Conservation (phyloP, 2,329 filamentous ascomycete genomes). For the Periconia sp. region DNA sequence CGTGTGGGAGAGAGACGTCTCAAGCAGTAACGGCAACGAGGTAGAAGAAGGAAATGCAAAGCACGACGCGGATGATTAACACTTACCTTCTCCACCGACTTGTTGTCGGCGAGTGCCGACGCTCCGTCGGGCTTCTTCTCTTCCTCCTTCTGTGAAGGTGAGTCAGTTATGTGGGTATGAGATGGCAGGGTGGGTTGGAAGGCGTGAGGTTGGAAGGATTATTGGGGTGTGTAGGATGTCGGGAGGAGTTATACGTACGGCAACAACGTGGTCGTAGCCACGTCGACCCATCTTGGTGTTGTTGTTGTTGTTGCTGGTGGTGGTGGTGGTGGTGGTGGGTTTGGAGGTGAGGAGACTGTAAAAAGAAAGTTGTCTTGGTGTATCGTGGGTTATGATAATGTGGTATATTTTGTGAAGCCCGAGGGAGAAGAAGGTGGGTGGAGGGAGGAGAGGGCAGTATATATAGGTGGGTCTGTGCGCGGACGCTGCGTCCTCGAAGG, state of each 20-base stretch:
- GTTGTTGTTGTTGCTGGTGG: not conserved
- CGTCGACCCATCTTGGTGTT: not conserved
- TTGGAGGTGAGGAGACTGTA: not conserved
- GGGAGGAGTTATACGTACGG: too few relatives aligned
- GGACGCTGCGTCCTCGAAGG: not conserved
- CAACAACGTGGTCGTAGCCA: not conserved
- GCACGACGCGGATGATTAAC: not conserved
- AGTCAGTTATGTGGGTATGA: too few relatives aligned
- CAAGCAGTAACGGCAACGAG: not conserved
- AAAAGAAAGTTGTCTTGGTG: not conserved
- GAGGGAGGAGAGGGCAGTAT: not conserved
- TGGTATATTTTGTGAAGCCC: not conserved
- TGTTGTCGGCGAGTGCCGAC: not conserved
- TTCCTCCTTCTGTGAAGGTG: too few relatives aligned
- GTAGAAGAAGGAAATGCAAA: not conserved
- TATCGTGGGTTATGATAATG: not conserved
- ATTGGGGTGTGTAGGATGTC: too few relatives aligned
- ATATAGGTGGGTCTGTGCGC: not conserved
- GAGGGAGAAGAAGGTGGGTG: not conserved
- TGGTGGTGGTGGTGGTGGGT: not conserved
- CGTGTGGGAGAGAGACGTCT: too few relatives aligned
- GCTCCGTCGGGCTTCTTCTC: too few relatives aligned
- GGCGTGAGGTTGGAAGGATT: too few relatives aligned
- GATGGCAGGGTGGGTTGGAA: too few relatives aligned
- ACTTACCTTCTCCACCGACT: not conserved